Evolutionary conservation across 2,329 filamentous ascomycete genomes (phyloP), one percentile per base, ranked within the genome.

Genomic region (Trichophyton mentagrophytes): DNA sequence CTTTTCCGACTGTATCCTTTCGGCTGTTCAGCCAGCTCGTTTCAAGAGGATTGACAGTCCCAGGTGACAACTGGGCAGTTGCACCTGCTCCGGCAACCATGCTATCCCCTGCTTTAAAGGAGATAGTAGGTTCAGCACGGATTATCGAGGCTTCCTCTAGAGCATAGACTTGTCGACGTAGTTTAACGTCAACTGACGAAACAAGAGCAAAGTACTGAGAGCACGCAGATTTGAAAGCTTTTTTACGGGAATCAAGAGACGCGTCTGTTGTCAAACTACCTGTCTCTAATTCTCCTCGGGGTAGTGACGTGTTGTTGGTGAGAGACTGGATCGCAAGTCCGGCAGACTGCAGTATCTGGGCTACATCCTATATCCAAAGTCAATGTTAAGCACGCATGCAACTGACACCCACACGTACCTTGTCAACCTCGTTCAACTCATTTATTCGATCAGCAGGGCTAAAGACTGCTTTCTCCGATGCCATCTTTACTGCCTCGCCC

Each of bases 21-120:
- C 89, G 82, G 68, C 89, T 91, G 70, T 96, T 97, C 67, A 97
- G 74, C 83, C 88, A 92, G 36, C 91, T 91, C 13, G 95, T 86
- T 70, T 96, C 91, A 59, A 96, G 78, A 76, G 44, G 84, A 78
- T 70, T 83, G 75, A 65, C 83, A 66, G 74, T 71, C 9, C 60
- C 66, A n/a, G 66, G 60, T 4, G 65, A 66, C 55, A 62, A 60
- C 20, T 63, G 63, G 42, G 65, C 61, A 20, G 64, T 66, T 13
- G 64, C 63, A 44, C 66, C 67, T 1, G 64, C 70, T 60, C 68
- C 71, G 62, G 63, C 69, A 38, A 62, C 67, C 25, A 55, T 55
- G 17, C 5, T 17, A 51, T 66, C 66, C 53, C 76, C 70, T 3
- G 68, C 68, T 13, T 72, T 66, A 33, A 69, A 67, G 1, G 71